These are phyloP conservation scores for Pythium vanterpoolii DNA, from an alignment of 352 stramenopile species.

Conservation along the genomic window DNA sequence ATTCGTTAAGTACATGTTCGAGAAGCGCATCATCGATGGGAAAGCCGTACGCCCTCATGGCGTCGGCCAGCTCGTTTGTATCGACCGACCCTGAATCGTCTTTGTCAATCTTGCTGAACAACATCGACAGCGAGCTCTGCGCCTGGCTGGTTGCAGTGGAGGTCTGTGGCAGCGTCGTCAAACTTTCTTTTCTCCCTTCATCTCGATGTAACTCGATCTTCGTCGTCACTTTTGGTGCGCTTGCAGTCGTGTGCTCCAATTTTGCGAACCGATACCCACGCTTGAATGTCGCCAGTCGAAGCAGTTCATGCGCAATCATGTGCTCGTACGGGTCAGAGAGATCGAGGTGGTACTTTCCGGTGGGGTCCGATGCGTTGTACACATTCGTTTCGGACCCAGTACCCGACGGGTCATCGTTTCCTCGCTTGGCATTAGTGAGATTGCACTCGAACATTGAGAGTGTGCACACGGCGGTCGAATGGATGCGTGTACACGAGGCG, in stretches of 20 bases:
- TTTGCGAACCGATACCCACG: conserved; percentile 44
- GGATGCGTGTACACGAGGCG: conserved; percentile 38
- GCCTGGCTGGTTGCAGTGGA: not conserved
- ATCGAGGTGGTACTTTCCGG: conserved; percentile 53
- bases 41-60: conserved; percentile 35
- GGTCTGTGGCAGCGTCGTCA: not conserved
- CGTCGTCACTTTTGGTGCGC: conserved; percentile 8
- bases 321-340: conserved; percentile 70
- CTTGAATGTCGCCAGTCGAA: conserved; percentile 58
- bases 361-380: conserved; percentile 60
- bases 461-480: conserved; percentile 27
- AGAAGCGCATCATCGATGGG: conserved; percentile 34
- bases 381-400: conserved; percentile 23
- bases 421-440: conserved; percentile 23
- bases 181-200: not conserved
- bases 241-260: conserved; percentile 39
- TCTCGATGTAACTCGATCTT: conserved; percentile 32
- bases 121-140: conserved; percentile 22
- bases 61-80: conserved; percentile 31
- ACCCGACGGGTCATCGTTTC: not conserved
- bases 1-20: conserved; percentile 33
- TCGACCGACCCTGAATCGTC: conserved; percentile 48
- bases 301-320: conserved; percentile 67
- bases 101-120: conserved; percentile 50
- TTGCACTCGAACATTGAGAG: conserved; percentile 59